phyloP scores from a whole-genome alignment of 1,284 basidiomycete genomes.

The Cutaneotrichosporon cyanovorans region DNA sequence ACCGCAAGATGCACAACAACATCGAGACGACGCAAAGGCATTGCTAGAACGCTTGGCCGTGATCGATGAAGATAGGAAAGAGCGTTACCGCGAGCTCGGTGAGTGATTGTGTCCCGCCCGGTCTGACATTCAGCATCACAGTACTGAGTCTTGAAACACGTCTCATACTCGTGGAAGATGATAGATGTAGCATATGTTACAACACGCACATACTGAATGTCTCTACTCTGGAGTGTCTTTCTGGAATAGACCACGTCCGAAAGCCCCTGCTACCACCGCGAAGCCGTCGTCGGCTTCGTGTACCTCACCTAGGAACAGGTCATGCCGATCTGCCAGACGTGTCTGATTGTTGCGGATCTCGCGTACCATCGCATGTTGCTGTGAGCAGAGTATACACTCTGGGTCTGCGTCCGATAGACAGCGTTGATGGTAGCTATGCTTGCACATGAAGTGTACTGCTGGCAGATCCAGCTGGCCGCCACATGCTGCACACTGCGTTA shows the following conservation, averaged over 20 bases:
- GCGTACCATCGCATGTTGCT: constrained; percentile 77
- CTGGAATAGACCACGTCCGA: constrained; percentile 57
- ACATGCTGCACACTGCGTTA: constrained; percentile 82
- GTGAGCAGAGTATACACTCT: constrained; percentile 80
- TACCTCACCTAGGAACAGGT: constrained; percentile 78
- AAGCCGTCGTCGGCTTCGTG: constrained; percentile 78
- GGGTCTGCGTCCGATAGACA: constrained; percentile 76
- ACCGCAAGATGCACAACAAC: constrained; percentile 3
- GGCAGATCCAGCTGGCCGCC: constrained; percentile 83
- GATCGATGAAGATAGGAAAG: constrained; percentile 40
- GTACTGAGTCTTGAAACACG: too few species aligned
- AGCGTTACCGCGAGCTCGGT: constrained; percentile 42
- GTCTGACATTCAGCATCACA: neutral
- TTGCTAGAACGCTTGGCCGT: constrained; percentile 33
- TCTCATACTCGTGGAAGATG: too few species aligned
- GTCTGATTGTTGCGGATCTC: constrained; percentile 81
- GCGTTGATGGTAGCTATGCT: constrained; percentile 90
- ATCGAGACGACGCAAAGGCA: constrained; percentile 25
- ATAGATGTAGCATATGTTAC: too few species aligned
- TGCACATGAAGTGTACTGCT: constrained; percentile 95
- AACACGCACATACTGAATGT: too few species aligned
- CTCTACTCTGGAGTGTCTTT: constrained; percentile 3
- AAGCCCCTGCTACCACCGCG: constrained; percentile 68
- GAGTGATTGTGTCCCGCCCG: constrained; percentile 4
- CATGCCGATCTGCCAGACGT: constrained; percentile 72